phyloP scores from a whole-genome alignment of 2,329 filamentous ascomycete genomes.

The Penicillium brevicompactum region DNA sequence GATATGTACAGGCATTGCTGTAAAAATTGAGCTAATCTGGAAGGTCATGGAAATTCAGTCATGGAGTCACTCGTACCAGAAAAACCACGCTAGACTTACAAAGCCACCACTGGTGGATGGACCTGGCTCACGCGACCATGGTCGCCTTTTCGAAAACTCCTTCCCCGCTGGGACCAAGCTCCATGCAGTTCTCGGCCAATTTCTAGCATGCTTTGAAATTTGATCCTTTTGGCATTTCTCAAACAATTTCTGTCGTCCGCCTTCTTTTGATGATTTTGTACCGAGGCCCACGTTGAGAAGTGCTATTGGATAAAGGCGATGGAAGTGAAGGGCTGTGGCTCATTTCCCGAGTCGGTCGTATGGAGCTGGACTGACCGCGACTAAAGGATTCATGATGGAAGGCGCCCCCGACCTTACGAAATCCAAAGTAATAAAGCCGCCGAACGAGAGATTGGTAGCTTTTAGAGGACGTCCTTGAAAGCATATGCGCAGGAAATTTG shows the following conservation, averaged over 20 bases:
- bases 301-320: background rate
- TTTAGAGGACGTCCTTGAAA: background rate
- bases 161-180: too few relatives aligned
- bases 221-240: background rate
- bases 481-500: background rate
- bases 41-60: too few relatives aligned
- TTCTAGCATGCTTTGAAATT: background rate
- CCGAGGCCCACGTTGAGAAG: too few relatives aligned
- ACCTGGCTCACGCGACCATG: too few relatives aligned
- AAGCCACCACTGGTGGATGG: too few relatives aligned
- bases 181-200: too few relatives aligned
- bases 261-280: conserved; percentile 2
- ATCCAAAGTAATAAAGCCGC: background rate
- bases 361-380: conserved; percentile 1
- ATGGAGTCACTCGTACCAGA: too few relatives aligned
- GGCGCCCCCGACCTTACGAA: background rate
- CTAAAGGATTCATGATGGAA: background rate
- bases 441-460: background rate
- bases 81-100: too few relatives aligned
- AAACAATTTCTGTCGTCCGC: background rate
- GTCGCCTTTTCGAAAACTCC: too few relatives aligned
- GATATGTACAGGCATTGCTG: too few relatives aligned
- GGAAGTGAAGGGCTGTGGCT: background rate
- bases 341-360: background rate
- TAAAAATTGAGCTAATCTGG: too few relatives aligned